These are phyloP conservation scores for Malassezia furfur DNA, from an alignment of 1,284 basidiomycete species.

Conservation along the genomic window DNA sequence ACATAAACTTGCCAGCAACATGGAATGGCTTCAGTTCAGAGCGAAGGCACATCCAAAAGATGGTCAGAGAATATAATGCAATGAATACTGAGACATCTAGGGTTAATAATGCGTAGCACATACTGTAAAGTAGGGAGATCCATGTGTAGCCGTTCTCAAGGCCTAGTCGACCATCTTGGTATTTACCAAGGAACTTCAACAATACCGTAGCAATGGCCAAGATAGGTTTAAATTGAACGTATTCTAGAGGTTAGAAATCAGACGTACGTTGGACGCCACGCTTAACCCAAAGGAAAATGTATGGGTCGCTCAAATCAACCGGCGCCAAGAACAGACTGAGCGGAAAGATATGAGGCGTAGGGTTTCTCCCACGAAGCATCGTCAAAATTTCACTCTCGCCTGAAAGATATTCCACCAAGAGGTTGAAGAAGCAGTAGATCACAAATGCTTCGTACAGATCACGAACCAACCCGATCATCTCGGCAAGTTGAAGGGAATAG, in stretches of 20 bases:
- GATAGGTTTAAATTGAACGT: slow-evolving; percentile 89
- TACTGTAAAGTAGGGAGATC: slow-evolving; percentile 60
- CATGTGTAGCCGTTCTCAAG: slow-evolving; percentile 65
- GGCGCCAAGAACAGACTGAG: slow-evolving; percentile 51
- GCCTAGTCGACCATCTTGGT: slow-evolving; percentile 75
- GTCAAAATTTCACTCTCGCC: slow-evolving; percentile 87
- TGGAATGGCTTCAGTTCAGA: slow-evolving; percentile 39
- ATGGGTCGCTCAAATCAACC: slow-evolving; percentile 52
- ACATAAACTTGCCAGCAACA: slow-evolving; percentile 61
- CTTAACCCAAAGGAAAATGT: slow-evolving; percentile 86
- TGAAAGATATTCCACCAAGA: slow-evolving; percentile 62
- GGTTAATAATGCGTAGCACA: not conserved
- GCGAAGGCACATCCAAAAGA: slow-evolving; percentile 43
- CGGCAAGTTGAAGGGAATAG: slow-evolving; percentile 86
- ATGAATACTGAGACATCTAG: slow-evolving; percentile 51
- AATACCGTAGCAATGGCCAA: slow-evolving; percentile 74
- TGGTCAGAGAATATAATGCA: slow-evolving; percentile 46
- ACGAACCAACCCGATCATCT: slow-evolving; percentile 86
- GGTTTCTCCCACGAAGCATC: slow-evolving; percentile 75
- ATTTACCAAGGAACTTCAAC: slow-evolving; percentile 75
- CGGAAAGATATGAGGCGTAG: slow-evolving; percentile 77
- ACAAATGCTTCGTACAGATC: slow-evolving; percentile 92
- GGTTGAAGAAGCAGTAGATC: slow-evolving; percentile 62
- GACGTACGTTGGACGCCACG: slow-evolving; percentile 80
- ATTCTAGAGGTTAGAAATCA: slow-evolving; percentile 57